Percentiles rank a stretch among this genome's conserved stretches.
These are phyloP conservation scores for Pistacia vera DNA, from an alignment of 345 rosid species.

Conservation along the genomic window DNA sequence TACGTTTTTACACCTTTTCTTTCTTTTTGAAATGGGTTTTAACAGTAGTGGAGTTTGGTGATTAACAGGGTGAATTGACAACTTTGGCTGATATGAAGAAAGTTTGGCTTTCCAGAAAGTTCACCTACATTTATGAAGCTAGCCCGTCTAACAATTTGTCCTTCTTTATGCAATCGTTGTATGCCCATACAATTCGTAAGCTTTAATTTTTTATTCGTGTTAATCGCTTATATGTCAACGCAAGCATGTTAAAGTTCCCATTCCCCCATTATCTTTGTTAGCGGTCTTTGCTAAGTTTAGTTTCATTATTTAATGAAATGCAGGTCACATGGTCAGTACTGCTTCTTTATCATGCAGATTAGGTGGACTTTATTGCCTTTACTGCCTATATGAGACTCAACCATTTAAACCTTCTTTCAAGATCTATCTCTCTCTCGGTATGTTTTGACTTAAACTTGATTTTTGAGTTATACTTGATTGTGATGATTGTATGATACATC, in stretches of 20 bases:
- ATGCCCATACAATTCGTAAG: constrained; percentile 59
- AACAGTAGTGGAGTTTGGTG: neutral
- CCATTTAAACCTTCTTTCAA: constrained; percentile 79
- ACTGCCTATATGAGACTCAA: constrained; percentile 83
- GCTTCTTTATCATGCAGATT: constrained; percentile 61
- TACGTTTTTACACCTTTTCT: neutral
- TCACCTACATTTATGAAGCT: constrained; percentile 62
- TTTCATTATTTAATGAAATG: constrained; percentile 21
- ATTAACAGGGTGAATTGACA: constrained; percentile 40
- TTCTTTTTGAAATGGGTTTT: neutral
- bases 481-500: neutral
- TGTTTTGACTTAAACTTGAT: constrained; percentile 13
- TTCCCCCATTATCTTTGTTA: constrained; percentile 1
- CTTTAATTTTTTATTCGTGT: neutral
- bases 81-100: constrained; percentile 65
- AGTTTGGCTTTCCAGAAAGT: constrained; percentile 60
- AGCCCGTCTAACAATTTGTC: constrained; percentile 47
- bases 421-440: constrained; percentile 76
- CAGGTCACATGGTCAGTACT: constrained; percentile 66
- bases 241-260: neutral
- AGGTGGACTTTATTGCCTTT: constrained; percentile 94
- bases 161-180: constrained; percentile 71
- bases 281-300: neutral
- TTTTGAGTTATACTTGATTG: constrained; percentile 3
- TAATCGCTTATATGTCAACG: neutral